A percentile compares a stretch with the other conserved stretches of the same genome.
Evolutionary conservation across 352 stramenopile species (phyloP).

Genomic region (Aphanomyces invadans): DNA sequence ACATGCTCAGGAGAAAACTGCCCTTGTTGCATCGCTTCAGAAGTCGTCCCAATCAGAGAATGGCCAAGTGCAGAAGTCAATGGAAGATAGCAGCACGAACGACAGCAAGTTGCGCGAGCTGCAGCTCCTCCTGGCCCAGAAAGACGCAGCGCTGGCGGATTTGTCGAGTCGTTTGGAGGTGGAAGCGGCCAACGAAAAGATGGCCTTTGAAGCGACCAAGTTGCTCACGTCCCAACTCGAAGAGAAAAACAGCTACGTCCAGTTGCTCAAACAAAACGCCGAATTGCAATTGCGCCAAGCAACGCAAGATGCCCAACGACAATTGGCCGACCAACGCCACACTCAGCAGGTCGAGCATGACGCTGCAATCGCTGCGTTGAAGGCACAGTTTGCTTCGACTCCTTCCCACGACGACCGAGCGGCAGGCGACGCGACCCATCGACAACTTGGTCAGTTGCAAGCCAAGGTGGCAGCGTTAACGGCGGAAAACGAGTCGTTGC

Average conservation of each 20-base stretch:
- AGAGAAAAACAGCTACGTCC: constrained; percentile 3
- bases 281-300: background rate
- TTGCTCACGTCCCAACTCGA: constrained; percentile 9
- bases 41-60: too few relatives aligned
- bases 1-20: background rate
- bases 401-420: too few relatives aligned
- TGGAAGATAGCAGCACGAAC: too few relatives aligned
- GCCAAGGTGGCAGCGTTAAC: background rate
- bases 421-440: too few relatives aligned
- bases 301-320: background rate
- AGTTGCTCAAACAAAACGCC: constrained; percentile 3
- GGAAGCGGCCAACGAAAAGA: constrained; percentile 4
- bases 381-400: background rate
- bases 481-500: background rate
- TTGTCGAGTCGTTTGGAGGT: background rate
- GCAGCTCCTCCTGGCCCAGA: background rate
- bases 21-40: background rate
- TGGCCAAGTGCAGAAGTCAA: too few relatives aligned
- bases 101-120: background rate
- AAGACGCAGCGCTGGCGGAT: background rate
- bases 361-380: background rate
- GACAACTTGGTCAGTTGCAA: too few relatives aligned
- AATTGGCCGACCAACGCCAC: background rate
- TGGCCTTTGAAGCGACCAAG: constrained; percentile 10
- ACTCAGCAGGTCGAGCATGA: background rate